phyloP scores from a whole-genome alignment of 352 stramenopile species.

The Plasmopara halstedii region DNA sequence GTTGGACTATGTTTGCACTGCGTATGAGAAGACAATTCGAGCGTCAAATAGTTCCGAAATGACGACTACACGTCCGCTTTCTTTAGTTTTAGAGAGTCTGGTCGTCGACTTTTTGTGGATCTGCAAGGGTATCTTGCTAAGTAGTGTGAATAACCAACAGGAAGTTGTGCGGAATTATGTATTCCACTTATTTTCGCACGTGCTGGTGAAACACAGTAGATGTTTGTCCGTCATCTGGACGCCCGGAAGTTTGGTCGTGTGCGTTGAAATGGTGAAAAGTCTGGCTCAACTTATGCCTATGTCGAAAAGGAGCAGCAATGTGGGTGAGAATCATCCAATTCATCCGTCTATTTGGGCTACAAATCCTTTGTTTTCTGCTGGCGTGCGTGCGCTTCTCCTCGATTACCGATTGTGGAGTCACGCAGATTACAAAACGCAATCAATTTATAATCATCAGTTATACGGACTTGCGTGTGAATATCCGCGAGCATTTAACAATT shows the following conservation, averaged over 20 bases:
- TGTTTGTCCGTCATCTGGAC: slow-evolving; percentile 46
- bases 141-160: slow-evolving; percentile 44
- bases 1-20: slow-evolving; percentile 56
- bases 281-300: slow-evolving; percentile 41
- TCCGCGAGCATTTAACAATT: slow-evolving; percentile 55
- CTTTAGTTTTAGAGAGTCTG: slow-evolving; percentile 33
- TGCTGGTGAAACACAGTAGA: slow-evolving; percentile 38
- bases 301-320: slow-evolving; percentile 11
- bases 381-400: slow-evolving; percentile 52
- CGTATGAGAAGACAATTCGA: slow-evolving; percentile 29
- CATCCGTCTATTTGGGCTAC: slow-evolving; percentile 63
- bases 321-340: slow-evolving; percentile 44
- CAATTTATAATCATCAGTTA: slow-evolving; percentile 75
- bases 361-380: slow-evolving; percentile 66
- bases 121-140: slow-evolving; percentile 55
- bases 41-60: neutral
- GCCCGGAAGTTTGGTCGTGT: slow-evolving; percentile 51
- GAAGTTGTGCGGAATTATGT: slow-evolving; percentile 51
- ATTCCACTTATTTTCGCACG: slow-evolving; percentile 57
- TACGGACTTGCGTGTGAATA: slow-evolving; percentile 64
- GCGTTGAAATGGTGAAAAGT: slow-evolving; percentile 57
- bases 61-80: slow-evolving; percentile 8
- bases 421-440: slow-evolving; percentile 67
- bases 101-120: slow-evolving; percentile 61
- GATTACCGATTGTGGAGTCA: slow-evolving; percentile 61